phyloP scores from a whole-genome alignment of 106 monocot genomes.

The Platanthera guangdongensis region DNA sequence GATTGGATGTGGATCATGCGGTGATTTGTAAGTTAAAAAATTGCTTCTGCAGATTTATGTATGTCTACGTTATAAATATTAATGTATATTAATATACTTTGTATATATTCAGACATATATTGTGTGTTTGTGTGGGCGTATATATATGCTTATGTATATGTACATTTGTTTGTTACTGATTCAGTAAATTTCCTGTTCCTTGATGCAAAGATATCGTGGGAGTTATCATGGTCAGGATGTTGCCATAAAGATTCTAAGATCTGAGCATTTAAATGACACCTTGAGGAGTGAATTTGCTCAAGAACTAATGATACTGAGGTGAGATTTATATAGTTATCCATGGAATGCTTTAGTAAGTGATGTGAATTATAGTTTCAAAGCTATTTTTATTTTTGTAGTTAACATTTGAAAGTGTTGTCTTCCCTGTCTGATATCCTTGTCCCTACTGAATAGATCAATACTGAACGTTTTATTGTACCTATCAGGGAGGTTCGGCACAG shows the following conservation, averaged over 20 bases:
- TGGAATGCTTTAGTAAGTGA: not conserved
- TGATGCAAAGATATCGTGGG: slow-evolving; percentile 60
- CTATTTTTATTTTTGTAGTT: not conserved
- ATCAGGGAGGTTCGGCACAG: slow-evolving; percentile 54
- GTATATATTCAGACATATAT: no score
- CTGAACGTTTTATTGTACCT: slow-evolving; percentile 1
- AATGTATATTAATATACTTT: not conserved
- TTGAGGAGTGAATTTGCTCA: slow-evolving; percentile 65
- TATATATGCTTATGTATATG: not conserved
- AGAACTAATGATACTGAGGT: slow-evolving; percentile 91
- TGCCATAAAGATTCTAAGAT: slow-evolving; percentile 78
- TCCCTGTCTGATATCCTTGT: not conserved
- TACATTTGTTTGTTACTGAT: not conserved
- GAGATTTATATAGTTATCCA: not conserved
- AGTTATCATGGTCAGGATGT: slow-evolving; percentile 75
- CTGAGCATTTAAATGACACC: slow-evolving; percentile 55
- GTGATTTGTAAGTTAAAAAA: slow-evolving; percentile 59
- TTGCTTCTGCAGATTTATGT: not conserved
- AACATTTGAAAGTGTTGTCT: not conserved
- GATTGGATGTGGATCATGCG: slow-evolving; percentile 72
- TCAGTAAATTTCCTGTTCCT: not conserved
- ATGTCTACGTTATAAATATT: not conserved
- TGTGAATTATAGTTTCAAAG: slow-evolving; percentile 1
- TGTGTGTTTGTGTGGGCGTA: not conserved
- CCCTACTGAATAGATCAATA: not conserved